Conservation (phyloP, 2,329 filamentous ascomycete genomes). For the Cadophora malorum region DNA sequence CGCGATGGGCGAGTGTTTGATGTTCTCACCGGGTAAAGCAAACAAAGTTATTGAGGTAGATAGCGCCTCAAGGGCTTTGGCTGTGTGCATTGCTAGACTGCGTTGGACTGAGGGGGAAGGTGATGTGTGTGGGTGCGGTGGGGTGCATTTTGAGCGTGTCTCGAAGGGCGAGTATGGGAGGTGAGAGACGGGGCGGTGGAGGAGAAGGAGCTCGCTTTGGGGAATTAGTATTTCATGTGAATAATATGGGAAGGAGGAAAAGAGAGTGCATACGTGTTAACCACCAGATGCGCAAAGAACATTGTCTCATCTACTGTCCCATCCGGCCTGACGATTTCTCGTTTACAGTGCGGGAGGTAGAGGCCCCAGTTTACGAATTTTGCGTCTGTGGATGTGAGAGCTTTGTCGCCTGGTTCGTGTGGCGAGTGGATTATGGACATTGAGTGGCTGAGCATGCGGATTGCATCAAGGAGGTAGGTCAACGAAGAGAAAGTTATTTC, state of each 20-base stretch:
- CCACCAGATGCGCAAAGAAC: slow-evolving; percentile 45
- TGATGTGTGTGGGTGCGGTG: not conserved
- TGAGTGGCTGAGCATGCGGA: slow-evolving; percentile 63
- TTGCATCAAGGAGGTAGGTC: slow-evolving; percentile 69
- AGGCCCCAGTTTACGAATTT: slow-evolving; percentile 48
- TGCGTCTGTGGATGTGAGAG: slow-evolving; percentile 29
- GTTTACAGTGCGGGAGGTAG: slow-evolving; percentile 48
- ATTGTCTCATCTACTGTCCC: slow-evolving; percentile 48
- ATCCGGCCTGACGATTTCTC: slow-evolving; percentile 46
- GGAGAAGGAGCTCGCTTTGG: slow-evolving; percentile 32
- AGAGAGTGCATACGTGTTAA: slow-evolving; percentile 39
- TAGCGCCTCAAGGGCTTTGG: slow-evolving; percentile 65
- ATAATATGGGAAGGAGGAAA: not conserved
- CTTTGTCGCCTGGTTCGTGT: slow-evolving; percentile 53
- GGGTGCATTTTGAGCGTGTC: slow-evolving; percentile 39
- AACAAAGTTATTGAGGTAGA: slow-evolving; percentile 60
- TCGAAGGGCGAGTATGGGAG: slow-evolving; percentile 43
- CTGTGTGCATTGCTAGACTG: slow-evolving; percentile 57
- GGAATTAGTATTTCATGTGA: no score
- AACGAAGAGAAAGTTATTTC: slow-evolving; percentile 66
- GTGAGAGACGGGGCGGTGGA: slow-evolving; percentile 62
- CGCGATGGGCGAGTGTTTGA: slow-evolving; percentile 63
- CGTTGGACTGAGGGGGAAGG: slow-evolving; percentile 47
- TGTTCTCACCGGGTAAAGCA: slow-evolving; percentile 58
- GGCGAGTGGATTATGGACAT: slow-evolving; percentile 50